Evolutionary conservation across 2,329 filamentous ascomycete genomes (phyloP).

Genomic region (Calycina marina): DNA sequence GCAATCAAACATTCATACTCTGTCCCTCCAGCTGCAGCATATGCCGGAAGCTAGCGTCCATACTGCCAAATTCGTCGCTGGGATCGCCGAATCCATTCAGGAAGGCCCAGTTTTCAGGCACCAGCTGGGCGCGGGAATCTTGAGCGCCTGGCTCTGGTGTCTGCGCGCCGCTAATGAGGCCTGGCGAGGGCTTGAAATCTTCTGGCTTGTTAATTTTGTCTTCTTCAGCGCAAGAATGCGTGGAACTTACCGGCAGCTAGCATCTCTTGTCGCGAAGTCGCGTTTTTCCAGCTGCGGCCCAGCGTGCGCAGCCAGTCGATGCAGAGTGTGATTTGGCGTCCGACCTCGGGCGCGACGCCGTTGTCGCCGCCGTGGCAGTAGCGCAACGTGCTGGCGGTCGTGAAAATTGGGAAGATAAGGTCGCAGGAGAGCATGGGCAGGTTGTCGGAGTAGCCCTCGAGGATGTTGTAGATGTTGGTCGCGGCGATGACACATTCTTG

Average conservation of each 20-base stretch:
- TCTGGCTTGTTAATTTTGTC: background rate
- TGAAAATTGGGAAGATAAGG: constrained; percentile 1
- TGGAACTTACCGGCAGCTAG: background rate
- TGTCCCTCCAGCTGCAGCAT: too few species aligned
- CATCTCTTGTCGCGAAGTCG: background rate
- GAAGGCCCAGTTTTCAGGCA: background rate
- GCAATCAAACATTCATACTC: too few species aligned
- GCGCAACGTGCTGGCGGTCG: background rate
- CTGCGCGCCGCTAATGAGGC: background rate
- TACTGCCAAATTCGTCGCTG: background rate
- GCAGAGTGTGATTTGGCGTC: background rate
- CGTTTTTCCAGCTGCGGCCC: constrained; percentile 1
- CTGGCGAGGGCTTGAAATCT: background rate
- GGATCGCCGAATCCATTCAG: background rate
- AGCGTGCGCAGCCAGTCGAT: background rate
- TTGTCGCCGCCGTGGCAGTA: background rate
- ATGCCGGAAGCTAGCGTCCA: background rate
- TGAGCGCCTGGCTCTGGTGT: background rate
- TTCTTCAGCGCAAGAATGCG: background rate
- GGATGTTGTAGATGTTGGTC: background rate
- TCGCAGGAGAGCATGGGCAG: constrained; percentile 1
- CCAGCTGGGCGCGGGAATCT: background rate
- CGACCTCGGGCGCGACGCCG: background rate
- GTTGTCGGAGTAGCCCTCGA: constrained; percentile 1
- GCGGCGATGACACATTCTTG: background rate